Conservation (phyloP, 257 asterid species). For the Nicotiana attenuata region DNA sequence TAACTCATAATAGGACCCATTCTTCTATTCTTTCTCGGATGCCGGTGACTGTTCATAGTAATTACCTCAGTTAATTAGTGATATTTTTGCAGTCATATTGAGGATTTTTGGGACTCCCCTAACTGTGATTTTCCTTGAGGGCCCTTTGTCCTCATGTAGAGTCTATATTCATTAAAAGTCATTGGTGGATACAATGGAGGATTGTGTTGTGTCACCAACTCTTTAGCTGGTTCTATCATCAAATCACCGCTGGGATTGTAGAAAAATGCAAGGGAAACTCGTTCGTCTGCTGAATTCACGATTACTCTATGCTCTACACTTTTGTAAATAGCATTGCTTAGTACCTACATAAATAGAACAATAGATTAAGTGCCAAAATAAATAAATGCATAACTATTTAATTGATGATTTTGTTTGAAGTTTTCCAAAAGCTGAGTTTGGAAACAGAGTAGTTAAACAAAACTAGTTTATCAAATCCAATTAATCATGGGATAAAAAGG, state of each 20-base stretch:
- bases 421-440: too few species aligned
- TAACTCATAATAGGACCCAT: too few species aligned
- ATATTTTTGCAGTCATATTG: background rate
- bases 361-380: background rate
- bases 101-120: slow-evolving; percentile 18
- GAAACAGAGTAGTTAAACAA: too few species aligned
- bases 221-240: slow-evolving; percentile 45
- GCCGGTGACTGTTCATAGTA: too few species aligned
- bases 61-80: too few species aligned
- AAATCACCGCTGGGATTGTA: slow-evolving; percentile 64
- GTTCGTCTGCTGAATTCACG: slow-evolving; percentile 47
- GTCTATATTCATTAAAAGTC: slow-evolving; percentile 64
- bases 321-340: slow-evolving; percentile 59
- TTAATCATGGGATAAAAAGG: too few species aligned
- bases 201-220: slow-evolving; percentile 38
- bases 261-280: slow-evolving; percentile 63
- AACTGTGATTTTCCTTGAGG: slow-evolving; percentile 69
- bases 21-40: too few species aligned
- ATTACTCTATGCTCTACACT: slow-evolving; percentile 76
- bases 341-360: slow-evolving; percentile 25
- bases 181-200: slow-evolving; percentile 51
- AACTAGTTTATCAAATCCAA: too few species aligned
- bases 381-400: background rate
- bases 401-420: background rate
- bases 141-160: slow-evolving; percentile 63